These are phyloP conservation scores for Ramularia collo-cygni DNA, from an alignment of 2,329 filamentous ascomycete genomes.

Conservation along the genomic window DNA sequence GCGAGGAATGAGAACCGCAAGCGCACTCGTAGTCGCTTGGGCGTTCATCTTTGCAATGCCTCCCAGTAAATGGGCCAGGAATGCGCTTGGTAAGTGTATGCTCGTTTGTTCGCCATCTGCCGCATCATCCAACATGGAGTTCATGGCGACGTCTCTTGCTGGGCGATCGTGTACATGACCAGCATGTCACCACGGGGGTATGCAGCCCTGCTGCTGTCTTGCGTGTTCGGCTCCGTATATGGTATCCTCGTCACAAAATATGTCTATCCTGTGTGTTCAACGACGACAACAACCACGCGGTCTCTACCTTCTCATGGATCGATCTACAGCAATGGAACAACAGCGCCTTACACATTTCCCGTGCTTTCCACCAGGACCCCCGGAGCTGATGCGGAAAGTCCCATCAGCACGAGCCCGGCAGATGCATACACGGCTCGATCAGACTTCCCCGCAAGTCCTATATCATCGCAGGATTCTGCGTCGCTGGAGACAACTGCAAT, in stretches of 20 bases:
- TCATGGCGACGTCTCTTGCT: no score
- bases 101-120: no score
- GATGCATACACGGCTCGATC: no score
- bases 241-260: conserved; percentile 4
- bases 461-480: no score
- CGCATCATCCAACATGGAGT: no score
- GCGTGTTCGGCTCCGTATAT: neutral
- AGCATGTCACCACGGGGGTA: neutral
- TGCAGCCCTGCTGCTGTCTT: neutral
- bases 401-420: neutral
- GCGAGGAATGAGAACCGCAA: no score
- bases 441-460: no score
- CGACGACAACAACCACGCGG: neutral
- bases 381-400: neutral
- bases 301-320: conserved; percentile 2
- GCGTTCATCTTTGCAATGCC: no score
- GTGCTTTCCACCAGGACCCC: neutral
- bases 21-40: no score
- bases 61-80: no score
- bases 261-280: conserved; percentile 4
- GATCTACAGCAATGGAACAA: conserved; percentile 5
- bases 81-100: no score
- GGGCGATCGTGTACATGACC: no score
- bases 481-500: neutral
- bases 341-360: conserved; percentile 4